These are phyloP conservation scores for Orbilia oligospora DNA, from an alignment of 2,329 filamentous ascomycete genomes.

Conservation along the genomic window DNA sequence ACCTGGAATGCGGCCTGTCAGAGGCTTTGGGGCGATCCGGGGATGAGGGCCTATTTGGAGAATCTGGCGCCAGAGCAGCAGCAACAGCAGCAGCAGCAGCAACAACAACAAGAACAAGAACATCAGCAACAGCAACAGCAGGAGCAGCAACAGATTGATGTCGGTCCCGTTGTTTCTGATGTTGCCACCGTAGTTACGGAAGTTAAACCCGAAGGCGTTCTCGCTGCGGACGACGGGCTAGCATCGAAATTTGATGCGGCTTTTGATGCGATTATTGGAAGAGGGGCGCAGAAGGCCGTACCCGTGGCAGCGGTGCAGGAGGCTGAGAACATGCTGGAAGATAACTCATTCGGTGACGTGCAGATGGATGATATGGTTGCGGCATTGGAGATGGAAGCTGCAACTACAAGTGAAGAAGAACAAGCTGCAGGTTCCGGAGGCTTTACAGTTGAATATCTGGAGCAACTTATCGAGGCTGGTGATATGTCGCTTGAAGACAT, in stretches of 20 bases:
- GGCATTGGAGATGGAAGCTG: conserved; percentile 23
- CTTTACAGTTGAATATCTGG: conserved; percentile 36
- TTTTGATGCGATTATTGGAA: conserved; percentile 52
- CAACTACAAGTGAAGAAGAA: conserved; percentile 12
- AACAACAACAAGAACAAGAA: not conserved
- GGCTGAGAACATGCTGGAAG: conserved; percentile 2
- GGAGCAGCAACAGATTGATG: not conserved
- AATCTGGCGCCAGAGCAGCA: conserved; percentile 34
- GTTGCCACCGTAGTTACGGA: not conserved
- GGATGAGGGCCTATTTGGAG: conserved; percentile 46
- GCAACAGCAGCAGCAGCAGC: conserved; percentile 9
- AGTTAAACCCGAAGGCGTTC: conserved; percentile 10
- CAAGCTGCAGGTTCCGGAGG: conserved; percentile 1
- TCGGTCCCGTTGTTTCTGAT: not conserved
- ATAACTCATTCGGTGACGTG: conserved; percentile 14
- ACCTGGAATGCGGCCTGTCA: conserved; percentile 53
- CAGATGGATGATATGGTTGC: conserved; percentile 31
- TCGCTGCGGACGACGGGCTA: conserved; percentile 32
- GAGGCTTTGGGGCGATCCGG: conserved; percentile 51
- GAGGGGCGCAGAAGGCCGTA: conserved; percentile 22
- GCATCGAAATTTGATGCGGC: conserved; percentile 56
- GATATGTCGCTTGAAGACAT: conserved; percentile 56
- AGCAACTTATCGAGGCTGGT: conserved; percentile 42
- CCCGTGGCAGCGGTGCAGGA: not conserved
- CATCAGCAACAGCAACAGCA: not conserved